Percentiles rank a stretch among this genome's conserved stretches.
These are phyloP conservation scores for Salinomyces thailandicus DNA, from an alignment of 2,329 filamentous ascomycete genomes.

Conservation along the genomic window DNA sequence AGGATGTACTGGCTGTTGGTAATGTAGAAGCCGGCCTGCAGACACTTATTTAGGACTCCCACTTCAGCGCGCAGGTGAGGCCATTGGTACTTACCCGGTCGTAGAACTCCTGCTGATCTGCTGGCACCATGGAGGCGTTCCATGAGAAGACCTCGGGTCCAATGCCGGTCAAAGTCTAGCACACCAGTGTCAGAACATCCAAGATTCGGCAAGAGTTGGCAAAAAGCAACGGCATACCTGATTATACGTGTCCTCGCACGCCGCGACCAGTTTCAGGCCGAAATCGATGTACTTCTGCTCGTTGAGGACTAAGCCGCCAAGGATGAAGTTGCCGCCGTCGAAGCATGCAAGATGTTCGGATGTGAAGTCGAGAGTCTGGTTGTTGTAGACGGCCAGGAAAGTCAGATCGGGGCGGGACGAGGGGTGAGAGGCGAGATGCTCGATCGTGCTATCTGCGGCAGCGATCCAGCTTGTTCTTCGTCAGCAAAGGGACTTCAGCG, in stretches of 20 bases:
- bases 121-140: slow-evolving; percentile 9
- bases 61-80: slow-evolving; percentile 10
- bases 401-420: slow-evolving; percentile 7
- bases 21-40: slow-evolving; percentile 58
- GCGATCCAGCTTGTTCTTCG: slow-evolving; percentile 8
- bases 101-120: neutral
- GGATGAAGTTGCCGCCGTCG: slow-evolving; percentile 9
- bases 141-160: slow-evolving; percentile 53
- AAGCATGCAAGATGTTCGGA: slow-evolving; percentile 8
- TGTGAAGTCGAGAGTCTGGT: slow-evolving; percentile 2
- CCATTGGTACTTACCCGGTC: slow-evolving; percentile 8
- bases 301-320: slow-evolving; percentile 10
- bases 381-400: slow-evolving; percentile 7
- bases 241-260: slow-evolving; percentile 25
- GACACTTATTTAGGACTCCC: slow-evolving; percentile 1
- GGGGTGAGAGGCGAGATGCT: slow-evolving; percentile 6
- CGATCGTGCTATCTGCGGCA: slow-evolving; percentile 6
- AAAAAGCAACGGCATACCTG: too few species aligned
- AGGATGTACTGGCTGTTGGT: slow-evolving; percentile 51
- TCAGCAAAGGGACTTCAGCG: slow-evolving; percentile 5
- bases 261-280: slow-evolving; percentile 16
- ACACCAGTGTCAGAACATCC: too few species aligned
- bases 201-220: too few species aligned
- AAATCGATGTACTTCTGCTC: slow-evolving; percentile 19
- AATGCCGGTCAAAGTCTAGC: slow-evolving; percentile 54